phyloP scores from a whole-genome alignment of 139 green algal genomes.

The Coccomyxa sp. region DNA sequence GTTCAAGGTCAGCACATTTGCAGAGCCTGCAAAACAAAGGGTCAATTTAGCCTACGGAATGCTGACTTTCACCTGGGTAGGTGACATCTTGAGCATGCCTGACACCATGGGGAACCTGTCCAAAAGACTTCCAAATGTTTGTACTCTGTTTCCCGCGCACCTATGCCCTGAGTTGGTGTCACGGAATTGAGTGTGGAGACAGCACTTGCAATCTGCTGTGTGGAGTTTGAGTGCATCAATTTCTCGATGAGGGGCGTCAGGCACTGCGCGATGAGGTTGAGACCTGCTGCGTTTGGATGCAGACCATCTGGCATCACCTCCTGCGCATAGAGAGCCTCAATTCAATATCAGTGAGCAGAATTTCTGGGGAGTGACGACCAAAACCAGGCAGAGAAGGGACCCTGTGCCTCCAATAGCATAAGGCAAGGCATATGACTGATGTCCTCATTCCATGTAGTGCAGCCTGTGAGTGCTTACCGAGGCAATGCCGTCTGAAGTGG shows the following conservation, averaged over 20 bases:
- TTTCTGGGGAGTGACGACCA: not conserved
- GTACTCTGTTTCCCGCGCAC: too few relatives aligned
- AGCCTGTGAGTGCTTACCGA: not conserved
- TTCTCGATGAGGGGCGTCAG: not conserved
- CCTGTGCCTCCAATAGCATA: not conserved
- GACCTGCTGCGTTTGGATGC: not conserved
- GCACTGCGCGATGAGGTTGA: not conserved
- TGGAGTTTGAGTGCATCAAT: not conserved
- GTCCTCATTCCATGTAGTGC: not conserved
- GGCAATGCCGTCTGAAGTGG: not conserved
- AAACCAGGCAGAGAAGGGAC: not conserved
- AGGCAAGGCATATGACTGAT: not conserved
- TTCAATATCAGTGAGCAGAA: not conserved
- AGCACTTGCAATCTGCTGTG: too few relatives aligned
- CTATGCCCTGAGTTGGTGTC: too few relatives aligned
- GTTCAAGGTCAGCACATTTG: not conserved
- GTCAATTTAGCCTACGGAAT: too few relatives aligned
- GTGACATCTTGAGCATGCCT: too few relatives aligned
- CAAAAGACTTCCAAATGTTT: too few relatives aligned
- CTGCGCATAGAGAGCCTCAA: not conserved
- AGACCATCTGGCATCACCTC: not conserved
- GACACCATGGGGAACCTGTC: too few relatives aligned
- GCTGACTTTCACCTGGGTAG: too few relatives aligned
- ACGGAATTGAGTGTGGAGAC: too few relatives aligned
- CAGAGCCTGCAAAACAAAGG: too few relatives aligned